Conservation (phyloP, 2,329 filamentous ascomycete genomes). For the Lachnellula occidentalis region DNA sequence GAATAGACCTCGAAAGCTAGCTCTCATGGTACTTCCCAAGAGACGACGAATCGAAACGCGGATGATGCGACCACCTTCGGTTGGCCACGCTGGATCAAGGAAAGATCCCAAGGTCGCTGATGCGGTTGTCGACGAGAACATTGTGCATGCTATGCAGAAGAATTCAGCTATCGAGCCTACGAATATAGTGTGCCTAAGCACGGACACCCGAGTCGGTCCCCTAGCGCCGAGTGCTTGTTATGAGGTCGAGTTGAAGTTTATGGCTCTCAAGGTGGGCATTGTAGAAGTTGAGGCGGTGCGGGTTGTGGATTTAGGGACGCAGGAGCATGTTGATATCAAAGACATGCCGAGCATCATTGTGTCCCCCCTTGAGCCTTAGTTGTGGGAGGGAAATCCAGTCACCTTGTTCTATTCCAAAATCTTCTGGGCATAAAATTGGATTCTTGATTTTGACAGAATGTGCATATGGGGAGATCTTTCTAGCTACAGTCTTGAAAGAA, state of each 20-base stretch:
- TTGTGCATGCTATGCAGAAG: slow-evolving; percentile 66
- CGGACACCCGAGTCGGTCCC: slow-evolving; percentile 68
- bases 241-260: slow-evolving; percentile 65
- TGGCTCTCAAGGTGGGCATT: slow-evolving; percentile 61
- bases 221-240: slow-evolving; percentile 68
- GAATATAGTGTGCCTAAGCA: slow-evolving; percentile 69
- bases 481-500: neutral
- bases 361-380: slow-evolving; percentile 9
- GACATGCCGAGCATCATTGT: slow-evolving; percentile 68
- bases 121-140: slow-evolving; percentile 65
- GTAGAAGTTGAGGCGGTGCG: slow-evolving; percentile 67
- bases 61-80: slow-evolving; percentile 41
- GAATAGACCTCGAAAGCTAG: slow-evolving; percentile 58
- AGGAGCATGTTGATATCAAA: slow-evolving; percentile 72
- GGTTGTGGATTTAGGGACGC: slow-evolving; percentile 66
- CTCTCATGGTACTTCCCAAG: slow-evolving; percentile 61
- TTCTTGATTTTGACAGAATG: too few species aligned
- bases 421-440: too few species aligned
- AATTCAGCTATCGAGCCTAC: slow-evolving; percentile 57
- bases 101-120: slow-evolving; percentile 45
- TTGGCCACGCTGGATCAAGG: slow-evolving; percentile 33
- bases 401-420: neutral
- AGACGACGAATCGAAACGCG: slow-evolving; percentile 53
- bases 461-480: neutral
- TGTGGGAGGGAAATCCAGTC: neutral